phyloP scores from a whole-genome alignment of 1,139 yeast species.

The Saccharomyces hybrid region DNA sequence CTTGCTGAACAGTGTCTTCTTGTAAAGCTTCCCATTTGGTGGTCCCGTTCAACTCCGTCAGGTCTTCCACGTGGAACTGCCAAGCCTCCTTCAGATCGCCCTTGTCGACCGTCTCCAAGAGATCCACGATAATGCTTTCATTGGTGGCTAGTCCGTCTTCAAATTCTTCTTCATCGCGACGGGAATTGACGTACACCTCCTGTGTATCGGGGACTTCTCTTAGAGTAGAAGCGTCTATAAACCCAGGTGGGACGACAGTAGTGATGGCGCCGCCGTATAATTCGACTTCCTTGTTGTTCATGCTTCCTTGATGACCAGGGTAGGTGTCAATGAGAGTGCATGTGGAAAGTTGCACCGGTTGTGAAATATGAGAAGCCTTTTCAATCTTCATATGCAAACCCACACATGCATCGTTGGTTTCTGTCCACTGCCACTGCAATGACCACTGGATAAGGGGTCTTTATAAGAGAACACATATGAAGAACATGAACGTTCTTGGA shows the following conservation, averaged over 20 bases:
- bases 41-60: slow-evolving; percentile 35
- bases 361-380: neutral
- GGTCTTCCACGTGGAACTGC: slow-evolving; percentile 38
- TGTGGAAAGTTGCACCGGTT: neutral
- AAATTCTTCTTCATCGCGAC: slow-evolving; percentile 32
- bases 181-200: slow-evolving; percentile 58
- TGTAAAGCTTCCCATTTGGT: slow-evolving; percentile 22
- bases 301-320: neutral
- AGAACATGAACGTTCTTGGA: neutral
- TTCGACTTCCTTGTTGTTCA: slow-evolving; percentile 6
- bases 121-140: slow-evolving; percentile 62
- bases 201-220: slow-evolving; percentile 86
- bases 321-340: neutral
- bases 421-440: neutral
- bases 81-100: slow-evolving; percentile 35
- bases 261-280: slow-evolving; percentile 78
- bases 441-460: neutral
- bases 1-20: slow-evolving; percentile 10
- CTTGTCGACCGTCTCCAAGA: slow-evolving; percentile 51
- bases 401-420: neutral
- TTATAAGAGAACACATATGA: neutral
- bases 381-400: slow-evolving; percentile 1
- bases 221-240: slow-evolving; percentile 63
- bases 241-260: slow-evolving; percentile 45
- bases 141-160: slow-evolving; percentile 37